phyloP scores from a whole-genome alignment of 2,329 filamentous ascomycete genomes.

The Talaromyces sp. region DNA sequence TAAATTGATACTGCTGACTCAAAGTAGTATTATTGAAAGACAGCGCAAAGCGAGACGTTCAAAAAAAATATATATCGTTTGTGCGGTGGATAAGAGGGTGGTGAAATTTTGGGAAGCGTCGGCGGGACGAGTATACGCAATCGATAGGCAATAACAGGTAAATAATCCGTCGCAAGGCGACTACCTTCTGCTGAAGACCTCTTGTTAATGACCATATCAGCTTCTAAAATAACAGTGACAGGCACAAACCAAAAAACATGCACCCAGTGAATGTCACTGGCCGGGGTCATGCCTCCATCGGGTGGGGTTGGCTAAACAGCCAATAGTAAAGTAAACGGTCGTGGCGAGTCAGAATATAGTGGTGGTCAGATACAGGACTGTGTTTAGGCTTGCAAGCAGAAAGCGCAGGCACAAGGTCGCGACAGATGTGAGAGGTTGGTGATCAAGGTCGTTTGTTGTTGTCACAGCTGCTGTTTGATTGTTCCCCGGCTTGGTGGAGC shows the following conservation, averaged over 20 bases:
- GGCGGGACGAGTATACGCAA: background rate
- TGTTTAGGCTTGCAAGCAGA: background rate
- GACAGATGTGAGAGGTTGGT: background rate
- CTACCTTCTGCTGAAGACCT: background rate
- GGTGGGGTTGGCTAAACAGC: conserved; percentile 11
- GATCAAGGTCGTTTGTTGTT: background rate
- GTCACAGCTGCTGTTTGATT: background rate
- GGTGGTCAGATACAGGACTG: background rate
- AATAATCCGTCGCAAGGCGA: background rate
- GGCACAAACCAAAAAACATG: conserved; percentile 7
- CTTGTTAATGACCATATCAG: background rate
- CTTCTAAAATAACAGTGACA: background rate
- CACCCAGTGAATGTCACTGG: conserved; percentile 13
- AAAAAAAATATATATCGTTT: background rate
- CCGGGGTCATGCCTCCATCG: conserved; percentile 14
- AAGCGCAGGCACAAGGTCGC: background rate
- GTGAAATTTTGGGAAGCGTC: background rate
- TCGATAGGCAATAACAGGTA: background rate
- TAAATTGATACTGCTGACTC: background rate
- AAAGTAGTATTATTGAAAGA: background rate
- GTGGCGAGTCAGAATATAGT: background rate
- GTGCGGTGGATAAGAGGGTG: background rate
- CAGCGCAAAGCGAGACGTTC: background rate
- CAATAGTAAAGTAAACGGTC: conserved; percentile 5
- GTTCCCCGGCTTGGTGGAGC: conserved; percentile 8